Conservation (phyloP, 306 rosid genomes). For the Ceratonia siliqua region DNA sequence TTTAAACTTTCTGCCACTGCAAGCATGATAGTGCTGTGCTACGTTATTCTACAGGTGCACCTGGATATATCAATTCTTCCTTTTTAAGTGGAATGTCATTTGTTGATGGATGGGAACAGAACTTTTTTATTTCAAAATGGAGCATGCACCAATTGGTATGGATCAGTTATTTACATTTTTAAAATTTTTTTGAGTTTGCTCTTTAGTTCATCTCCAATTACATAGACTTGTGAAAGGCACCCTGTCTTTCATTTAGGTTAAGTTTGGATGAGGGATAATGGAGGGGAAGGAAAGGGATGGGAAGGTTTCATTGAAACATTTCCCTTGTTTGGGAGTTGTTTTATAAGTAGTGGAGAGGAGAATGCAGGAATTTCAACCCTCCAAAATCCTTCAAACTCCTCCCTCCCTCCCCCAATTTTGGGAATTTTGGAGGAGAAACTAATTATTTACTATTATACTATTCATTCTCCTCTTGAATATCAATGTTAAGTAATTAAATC, state of each 20-base stretch:
- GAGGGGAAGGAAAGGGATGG: too few species aligned
- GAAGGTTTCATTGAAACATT: too few species aligned
- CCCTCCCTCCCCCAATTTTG: too few species aligned
- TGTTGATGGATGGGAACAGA: conserved; percentile 93
- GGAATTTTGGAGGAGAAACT: too few species aligned
- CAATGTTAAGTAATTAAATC: too few species aligned
- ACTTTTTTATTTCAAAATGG: conserved; percentile 90
- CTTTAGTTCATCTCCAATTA: background rate
- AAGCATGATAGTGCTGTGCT: conserved; percentile 20
- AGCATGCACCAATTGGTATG: conserved; percentile 98
- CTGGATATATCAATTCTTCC: conserved; percentile 75
- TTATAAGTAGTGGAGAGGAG: too few species aligned
- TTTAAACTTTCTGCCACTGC: conserved; percentile 4
- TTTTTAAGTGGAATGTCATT: conserved; percentile 93
- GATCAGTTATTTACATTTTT: conserved; percentile 23
- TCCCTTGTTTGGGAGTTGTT: too few species aligned
- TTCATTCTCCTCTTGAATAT: too few species aligned
- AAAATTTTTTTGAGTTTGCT: conserved; percentile 1
- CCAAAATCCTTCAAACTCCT: too few species aligned
- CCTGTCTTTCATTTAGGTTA: conserved; percentile 3
- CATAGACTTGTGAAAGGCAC: background rate
- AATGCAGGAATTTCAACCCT: too few species aligned
- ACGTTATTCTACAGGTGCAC: conserved; percentile 75
- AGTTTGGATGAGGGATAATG: too few species aligned
- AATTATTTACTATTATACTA: too few species aligned